Evolutionary conservation across 441 rosid species (phyloP), one percentile per base, ranked within the genome.

Genomic region (Pelargonium myrrhifolium): DNA sequence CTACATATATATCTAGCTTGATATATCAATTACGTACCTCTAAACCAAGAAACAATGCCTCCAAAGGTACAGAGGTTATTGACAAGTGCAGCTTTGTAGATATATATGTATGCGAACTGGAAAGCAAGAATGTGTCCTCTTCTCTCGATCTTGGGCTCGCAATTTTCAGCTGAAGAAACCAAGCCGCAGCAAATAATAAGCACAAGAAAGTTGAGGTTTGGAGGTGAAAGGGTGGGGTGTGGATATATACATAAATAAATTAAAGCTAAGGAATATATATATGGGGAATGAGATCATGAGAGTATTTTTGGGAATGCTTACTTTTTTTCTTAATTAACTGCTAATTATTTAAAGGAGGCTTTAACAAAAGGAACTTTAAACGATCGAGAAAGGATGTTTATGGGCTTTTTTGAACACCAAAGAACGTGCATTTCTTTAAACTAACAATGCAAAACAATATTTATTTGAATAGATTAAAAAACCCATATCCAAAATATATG

Each of bases 301-400:
- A 71, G 65, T 28, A 22, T n/a, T 49, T 66, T 66, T 42, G 66
- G 21, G 11, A 11, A 9, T 62, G 42, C 14, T 42, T 20, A 21
- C 22, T 26, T 40, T 21, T 28, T 65, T 39, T 42, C 69, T 73
- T 68, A 45, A 66, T 70, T 69, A 73, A 61, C 71, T 65, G 49
- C 61, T 31, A 31, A 31, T 31, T 31, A 31, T 31, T 31, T 31
- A 31, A 31, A 31, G 37, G 37, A 31, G n/a, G 51, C 78, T 71
- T 75, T 75, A 65, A 65, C 53, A 68, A 68, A 68, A 60, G 65
- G 40, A 59, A 22, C 79, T 75, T 71, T 68, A 75, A 71, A 71
- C 70, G 62, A 71, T 51, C 58, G 58, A 51, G 65, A 75, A 67
- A 71, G 64, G 64, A 68, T n/a, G 62, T 10, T 35, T 71, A 67